phyloP scores from a whole-genome alignment of 805 yeast genomes.

The Cyberlindnera mycetangii region DNA sequence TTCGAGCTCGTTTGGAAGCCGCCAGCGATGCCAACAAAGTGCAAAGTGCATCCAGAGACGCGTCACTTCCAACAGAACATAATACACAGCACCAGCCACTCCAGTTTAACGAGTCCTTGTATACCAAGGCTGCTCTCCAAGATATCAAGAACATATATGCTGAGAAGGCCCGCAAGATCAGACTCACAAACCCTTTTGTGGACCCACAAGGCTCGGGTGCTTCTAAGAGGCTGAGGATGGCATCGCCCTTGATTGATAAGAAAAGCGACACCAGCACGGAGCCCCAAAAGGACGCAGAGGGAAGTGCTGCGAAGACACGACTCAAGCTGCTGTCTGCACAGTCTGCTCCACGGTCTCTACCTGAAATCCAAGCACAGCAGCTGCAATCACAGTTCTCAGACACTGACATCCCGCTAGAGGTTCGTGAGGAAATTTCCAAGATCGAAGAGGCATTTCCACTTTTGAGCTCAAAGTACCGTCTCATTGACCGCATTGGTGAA shows the following conservation, averaged over 20 bases:
- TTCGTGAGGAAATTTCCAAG: conserved; percentile 54
- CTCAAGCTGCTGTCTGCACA: conserved; percentile 3
- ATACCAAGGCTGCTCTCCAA: not conserved
- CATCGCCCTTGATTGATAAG: conserved; percentile 18
- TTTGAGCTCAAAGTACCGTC: conserved; percentile 34
- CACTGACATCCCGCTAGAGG: conserved; percentile 46
- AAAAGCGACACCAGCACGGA: conserved; percentile 1
- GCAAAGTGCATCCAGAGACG: conserved; percentile 5
- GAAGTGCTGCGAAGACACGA: conserved; percentile 7
- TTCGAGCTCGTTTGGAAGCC: not conserved
- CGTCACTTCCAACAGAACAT: not conserved
- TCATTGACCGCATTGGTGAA: conserved; percentile 56
- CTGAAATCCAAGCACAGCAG: not conserved
- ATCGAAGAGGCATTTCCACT: conserved; percentile 54
- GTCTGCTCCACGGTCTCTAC: not conserved
- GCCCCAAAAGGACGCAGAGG: not conserved
- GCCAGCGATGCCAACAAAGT: not conserved
- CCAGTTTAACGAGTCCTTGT: conserved; percentile 1
- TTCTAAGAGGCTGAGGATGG: conserved; percentile 16
- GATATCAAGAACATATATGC: conserved; percentile 7
- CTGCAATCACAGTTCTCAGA: conserved; percentile 24
- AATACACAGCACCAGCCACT: not conserved
- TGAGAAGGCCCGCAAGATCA: not conserved
- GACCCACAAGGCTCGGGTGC: conserved; percentile 13
- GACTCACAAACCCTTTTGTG: conserved; percentile 17